phyloP scores from a whole-genome alignment of 257 asterid species.

The Salvia hispanica region DNA sequence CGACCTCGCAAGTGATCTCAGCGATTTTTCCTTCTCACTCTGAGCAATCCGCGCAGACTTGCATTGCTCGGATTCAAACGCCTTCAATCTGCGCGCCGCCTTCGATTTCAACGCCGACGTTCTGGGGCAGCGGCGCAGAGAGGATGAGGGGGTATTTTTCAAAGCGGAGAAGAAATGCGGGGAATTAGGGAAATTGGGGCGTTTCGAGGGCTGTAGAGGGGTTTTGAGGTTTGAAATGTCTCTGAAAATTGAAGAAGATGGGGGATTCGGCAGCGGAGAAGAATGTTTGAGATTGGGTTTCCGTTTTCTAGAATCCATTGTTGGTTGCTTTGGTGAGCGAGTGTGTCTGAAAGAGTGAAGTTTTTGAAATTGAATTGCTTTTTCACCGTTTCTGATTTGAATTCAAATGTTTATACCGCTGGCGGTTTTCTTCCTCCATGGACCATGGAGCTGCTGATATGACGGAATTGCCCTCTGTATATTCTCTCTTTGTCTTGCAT shows the following conservation, averaged over 20 bases:
- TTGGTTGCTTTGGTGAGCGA: slow-evolving; percentile 7
- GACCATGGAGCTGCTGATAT: not conserved
- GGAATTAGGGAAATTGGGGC: slow-evolving; percentile 37
- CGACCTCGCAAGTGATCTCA: slow-evolving; percentile 72
- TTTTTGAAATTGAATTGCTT: not conserved
- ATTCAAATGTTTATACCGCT: slow-evolving; percentile 39
- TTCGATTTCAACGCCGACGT: slow-evolving; percentile 54
- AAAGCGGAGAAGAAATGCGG: slow-evolving; percentile 70
- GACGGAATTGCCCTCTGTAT: slow-evolving; percentile 32
- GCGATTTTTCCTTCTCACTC: slow-evolving; percentile 61
- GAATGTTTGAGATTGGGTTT: slow-evolving; percentile 29
- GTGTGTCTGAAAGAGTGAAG: slow-evolving; percentile 13
- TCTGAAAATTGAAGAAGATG: slow-evolving; percentile 48
- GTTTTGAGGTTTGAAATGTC: slow-evolving; percentile 78
- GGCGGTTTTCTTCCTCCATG: slow-evolving; percentile 39
- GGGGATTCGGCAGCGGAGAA: slow-evolving; percentile 52
- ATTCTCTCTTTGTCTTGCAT: not conserved
- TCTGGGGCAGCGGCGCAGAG: slow-evolving; percentile 42
- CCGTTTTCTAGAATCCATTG: slow-evolving; percentile 48
- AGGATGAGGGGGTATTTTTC: slow-evolving; percentile 56
- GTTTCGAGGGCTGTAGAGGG: slow-evolving; percentile 48
- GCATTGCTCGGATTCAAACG: slow-evolving; percentile 78
- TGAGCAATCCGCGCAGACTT: slow-evolving; percentile 82
- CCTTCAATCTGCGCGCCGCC: slow-evolving; percentile 66
- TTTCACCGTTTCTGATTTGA: slow-evolving; percentile 43